These are phyloP conservation scores for Alternaria sp. DNA, from an alignment of 2,329 filamentous ascomycete species.

Conservation along the genomic window DNA sequence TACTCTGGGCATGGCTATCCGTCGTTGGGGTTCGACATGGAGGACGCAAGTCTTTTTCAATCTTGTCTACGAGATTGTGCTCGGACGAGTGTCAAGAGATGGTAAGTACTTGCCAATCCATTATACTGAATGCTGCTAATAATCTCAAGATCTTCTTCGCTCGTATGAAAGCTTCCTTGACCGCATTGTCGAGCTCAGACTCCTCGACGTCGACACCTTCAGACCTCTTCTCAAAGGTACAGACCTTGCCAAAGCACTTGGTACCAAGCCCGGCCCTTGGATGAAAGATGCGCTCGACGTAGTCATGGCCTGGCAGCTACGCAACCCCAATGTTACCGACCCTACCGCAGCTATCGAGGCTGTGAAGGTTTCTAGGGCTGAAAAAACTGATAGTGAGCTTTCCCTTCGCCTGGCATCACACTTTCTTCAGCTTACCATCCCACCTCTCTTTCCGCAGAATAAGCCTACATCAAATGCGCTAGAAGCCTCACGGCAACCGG, in stretches of 20 bases:
- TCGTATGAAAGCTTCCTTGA: slow-evolving; percentile 64
- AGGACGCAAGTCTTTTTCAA: slow-evolving; percentile 73
- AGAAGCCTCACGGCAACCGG: slow-evolving; percentile 63
- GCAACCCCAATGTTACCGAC: slow-evolving; percentile 74
- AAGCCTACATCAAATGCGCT: slow-evolving; percentile 55
- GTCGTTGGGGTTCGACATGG: slow-evolving; percentile 77
- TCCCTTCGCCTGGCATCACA: slow-evolving; percentile 58
- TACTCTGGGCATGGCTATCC: slow-evolving; percentile 75
- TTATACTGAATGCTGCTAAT: slow-evolving; percentile 21
- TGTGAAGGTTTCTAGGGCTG: slow-evolving; percentile 51
- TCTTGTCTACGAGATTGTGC: slow-evolving; percentile 68
- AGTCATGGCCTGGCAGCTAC: slow-evolving; percentile 87
- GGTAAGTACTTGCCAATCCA: slow-evolving; percentile 47
- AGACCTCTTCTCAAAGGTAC: slow-evolving; percentile 74
- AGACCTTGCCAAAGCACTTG: slow-evolving; percentile 72
- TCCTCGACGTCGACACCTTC: slow-evolving; percentile 60
- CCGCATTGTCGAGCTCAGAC: slow-evolving; percentile 59
- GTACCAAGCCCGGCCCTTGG: slow-evolving; percentile 79
- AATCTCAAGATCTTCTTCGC: slow-evolving; percentile 53
- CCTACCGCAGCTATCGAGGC: slow-evolving; percentile 56
- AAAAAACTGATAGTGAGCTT: slow-evolving; percentile 62
- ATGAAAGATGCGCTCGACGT: slow-evolving; percentile 80
- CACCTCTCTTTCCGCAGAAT: slow-evolving; percentile 67
- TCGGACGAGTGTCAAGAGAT: slow-evolving; percentile 49
- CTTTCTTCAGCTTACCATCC: slow-evolving; percentile 70